Conservation (phyloP, 306 rosid genomes). For the Biancaea sappan region DNA sequence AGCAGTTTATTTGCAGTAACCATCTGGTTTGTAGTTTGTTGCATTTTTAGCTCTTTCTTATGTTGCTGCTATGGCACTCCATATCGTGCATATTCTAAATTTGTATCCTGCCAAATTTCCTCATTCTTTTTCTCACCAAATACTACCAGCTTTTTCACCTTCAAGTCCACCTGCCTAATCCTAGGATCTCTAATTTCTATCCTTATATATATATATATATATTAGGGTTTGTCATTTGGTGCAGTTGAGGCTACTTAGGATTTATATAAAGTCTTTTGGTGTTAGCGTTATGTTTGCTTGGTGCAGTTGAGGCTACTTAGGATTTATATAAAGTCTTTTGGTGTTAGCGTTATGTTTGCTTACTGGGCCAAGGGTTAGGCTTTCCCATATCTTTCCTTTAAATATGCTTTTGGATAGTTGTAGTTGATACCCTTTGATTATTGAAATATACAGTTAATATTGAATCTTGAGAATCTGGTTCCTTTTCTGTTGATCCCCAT, state of each 20-base stretch:
- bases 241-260: not conserved
- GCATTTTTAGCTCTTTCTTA: conserved; percentile 11
- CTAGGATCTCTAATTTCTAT: conserved; percentile 2
- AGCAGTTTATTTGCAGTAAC: conserved; percentile 10
- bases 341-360: not conserved
- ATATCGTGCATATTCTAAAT: conserved; percentile 7
- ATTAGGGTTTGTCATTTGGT: not conserved
- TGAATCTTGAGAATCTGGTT: not conserved
- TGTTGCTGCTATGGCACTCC: not conserved
- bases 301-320: not conserved
- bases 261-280: not conserved
- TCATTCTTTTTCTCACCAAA: not conserved
- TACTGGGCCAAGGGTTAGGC: no score
- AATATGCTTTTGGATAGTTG: not conserved
- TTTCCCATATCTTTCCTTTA: not conserved
- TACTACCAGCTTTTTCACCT: conserved; percentile 14
- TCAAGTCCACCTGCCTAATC: conserved; percentile 30
- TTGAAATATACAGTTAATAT: not conserved
- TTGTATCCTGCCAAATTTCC: conserved; percentile 1
- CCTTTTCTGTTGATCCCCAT: conserved; percentile 17
- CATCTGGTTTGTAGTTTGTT: conserved; percentile 31
- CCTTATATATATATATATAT: no score
- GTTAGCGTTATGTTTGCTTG: not conserved
- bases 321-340: not conserved
- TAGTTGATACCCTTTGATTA: not conserved